Evolutionary conservation across 2,329 filamentous ascomycete genomes (phyloP).

Genomic region (Alternaria metachromatica): DNA sequence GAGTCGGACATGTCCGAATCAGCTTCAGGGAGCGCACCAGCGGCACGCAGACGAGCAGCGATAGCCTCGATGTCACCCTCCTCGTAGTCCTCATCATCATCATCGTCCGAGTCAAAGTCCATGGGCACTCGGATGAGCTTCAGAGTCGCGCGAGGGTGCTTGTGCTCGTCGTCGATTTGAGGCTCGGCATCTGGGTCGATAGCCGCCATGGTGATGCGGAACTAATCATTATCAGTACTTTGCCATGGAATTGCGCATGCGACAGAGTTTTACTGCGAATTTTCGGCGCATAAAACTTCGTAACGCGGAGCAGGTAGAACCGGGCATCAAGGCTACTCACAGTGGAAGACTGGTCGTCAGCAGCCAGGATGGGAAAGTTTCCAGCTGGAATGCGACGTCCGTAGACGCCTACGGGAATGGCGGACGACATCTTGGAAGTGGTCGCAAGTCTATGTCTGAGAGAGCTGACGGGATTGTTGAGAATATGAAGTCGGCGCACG

Average conservation of each 20-base stretch:
- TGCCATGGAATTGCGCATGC: constrained; percentile 4
- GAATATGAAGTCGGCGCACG: not conserved
- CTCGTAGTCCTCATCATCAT: constrained; percentile 58
- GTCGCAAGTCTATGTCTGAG: constrained; percentile 6
- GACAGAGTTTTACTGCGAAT: not conserved
- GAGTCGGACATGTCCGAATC: constrained; percentile 52
- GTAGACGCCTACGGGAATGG: constrained; percentile 77
- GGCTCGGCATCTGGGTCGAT: constrained; percentile 83
- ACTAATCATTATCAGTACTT: constrained; percentile 60
- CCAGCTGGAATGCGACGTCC: constrained; percentile 89
- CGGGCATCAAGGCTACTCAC: constrained; percentile 62
- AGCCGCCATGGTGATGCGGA: constrained; percentile 98
- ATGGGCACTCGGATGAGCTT: constrained; percentile 82
- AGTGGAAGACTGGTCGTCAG: constrained; percentile 77
- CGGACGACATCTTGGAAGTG: constrained; percentile 42
- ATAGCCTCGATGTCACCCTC: constrained; percentile 54
- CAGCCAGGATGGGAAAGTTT: constrained; percentile 80
- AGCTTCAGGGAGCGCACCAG: constrained; percentile 43
- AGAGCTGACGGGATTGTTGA: constrained; percentile 3
- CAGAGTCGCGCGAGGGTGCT: constrained; percentile 79
- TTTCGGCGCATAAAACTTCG: not conserved
- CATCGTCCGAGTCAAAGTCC: constrained; percentile 64
- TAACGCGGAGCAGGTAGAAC: not conserved
- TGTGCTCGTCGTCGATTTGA: constrained; percentile 49
- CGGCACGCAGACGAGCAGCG: constrained; percentile 43